A percentile compares a stretch with the other conserved stretches of the same genome.
phyloP scores from a whole-genome alignment of 164 flowering plant genomes.

The Aristolochia fimbriata region DNA sequence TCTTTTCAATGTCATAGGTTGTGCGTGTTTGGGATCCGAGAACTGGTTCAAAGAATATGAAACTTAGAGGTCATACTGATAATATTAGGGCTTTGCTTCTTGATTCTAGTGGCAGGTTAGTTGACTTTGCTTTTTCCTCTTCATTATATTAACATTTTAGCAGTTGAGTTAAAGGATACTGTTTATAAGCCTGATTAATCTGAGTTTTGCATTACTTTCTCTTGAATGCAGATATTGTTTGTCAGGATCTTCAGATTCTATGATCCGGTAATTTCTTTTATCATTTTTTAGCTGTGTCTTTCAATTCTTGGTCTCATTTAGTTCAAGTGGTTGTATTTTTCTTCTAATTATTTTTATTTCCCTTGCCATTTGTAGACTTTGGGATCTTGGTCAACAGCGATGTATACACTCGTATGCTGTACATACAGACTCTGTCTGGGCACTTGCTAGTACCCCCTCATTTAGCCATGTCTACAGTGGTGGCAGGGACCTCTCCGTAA shows the following conservation, averaged over 20 bases:
- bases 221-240: constrained; percentile 63
- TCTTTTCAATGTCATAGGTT: constrained; percentile 32
- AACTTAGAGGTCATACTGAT: constrained; percentile 95
- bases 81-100: constrained; percentile 82
- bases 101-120: constrained; percentile 93
- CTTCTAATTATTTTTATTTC: neutral
- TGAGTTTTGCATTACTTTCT: constrained; percentile 4
- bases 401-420: constrained; percentile 97
- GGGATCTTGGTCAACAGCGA: constrained; percentile 99
- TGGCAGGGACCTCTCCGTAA: constrained; percentile 86
- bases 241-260: constrained; percentile 97
- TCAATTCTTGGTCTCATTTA: neutral
- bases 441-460: constrained; percentile 88
- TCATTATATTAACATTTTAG: neutral
- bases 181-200: neutral
- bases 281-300: too few species aligned
- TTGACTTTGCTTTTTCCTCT: constrained; percentile 1
- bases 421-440: constrained; percentile 99
- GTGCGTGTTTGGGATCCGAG: constrained; percentile 99
- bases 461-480: constrained; percentile 98
- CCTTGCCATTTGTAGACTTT: constrained; percentile 35
- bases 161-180: neutral
- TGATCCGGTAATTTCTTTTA: constrained; percentile 59
- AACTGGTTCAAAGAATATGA: constrained; percentile 86
- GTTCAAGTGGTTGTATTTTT: neutral